Base-by-base conservation (phyloP, 768 basidiomycete species). In the Zangia roseola region DNA sequence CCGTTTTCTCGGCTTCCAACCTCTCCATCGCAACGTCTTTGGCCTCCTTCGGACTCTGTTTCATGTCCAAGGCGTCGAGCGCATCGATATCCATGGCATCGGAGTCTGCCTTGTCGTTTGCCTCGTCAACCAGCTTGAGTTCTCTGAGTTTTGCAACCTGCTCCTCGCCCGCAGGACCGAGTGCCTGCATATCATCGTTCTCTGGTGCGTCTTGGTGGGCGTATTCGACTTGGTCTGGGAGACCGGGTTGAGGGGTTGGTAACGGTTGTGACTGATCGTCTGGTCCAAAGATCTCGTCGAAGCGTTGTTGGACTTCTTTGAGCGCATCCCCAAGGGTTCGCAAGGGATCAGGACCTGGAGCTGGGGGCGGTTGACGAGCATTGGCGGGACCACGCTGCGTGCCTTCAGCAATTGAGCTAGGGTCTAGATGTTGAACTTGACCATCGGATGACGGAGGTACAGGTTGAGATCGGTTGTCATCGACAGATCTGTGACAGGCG, bases 81-180 rank as follows among this genome's bases (percentile, higher is more conserved):
- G 78, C 61, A 50, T 86, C 74, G 16, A 73, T 58, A 34, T 76
- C 82, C 78, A 84, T 82, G 10, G 78, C 70, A 19, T 62, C 61
- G 3, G 68, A 54, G 9, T 71, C 64, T 16, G 54, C 38, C 43
- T 69, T 65, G 14, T 80, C 75, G 36, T 69, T 64, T 25, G 76
- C 75, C 3, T 82, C 82, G 52, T 91, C 90, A 23, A 83, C 67
- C 53, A 97, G 74, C 38, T 81, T 86, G 30, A 97, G 82, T 43
- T 95, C 86, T 54, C 86, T 78, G 39, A 97, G 72, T 60, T 86
- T 89, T 16, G 88, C 86, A 10, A 82, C 80, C 63, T 94, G 83
- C 56, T 95, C 92, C 36, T 91, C 84, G 10, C 79, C 83, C 3
- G 94, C 86, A 1, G 91, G 83, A 6, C 92, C 95, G 19, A 98